Base-by-base conservation (phyloP, 768 basidiomycete species). In the Suillus subluteus region DNA sequence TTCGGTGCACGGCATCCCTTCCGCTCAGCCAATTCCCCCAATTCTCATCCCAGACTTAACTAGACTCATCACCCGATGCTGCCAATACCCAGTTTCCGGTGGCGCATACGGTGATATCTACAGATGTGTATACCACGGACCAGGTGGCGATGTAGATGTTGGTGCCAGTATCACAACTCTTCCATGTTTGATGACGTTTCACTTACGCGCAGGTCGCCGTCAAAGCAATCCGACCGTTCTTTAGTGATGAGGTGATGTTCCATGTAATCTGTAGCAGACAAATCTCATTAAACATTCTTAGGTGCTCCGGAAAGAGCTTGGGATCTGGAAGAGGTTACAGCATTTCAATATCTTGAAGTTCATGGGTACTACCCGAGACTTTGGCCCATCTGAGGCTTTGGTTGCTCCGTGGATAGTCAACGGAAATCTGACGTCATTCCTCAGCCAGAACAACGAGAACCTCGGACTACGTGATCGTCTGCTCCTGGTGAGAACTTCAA, bases 1-100 rank as follows among this genome's bases (percentile, higher is more conserved):
- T 70, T 77, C 69, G 82, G 84, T 35, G 81, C 78, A 35, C 79
- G 86, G 71, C 85, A 83, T 13, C 50, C n/a, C 21, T 21, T 46
- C 21, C 8, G 21, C 44, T 46, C 54, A 70, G 30, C 46, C 69
- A 66, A 71, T 18, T 18, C 43, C 72, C 64, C 71, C 66, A 30
- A 18, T 30, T 3, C 7, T 15, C 4, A 32, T 54, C 44, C 44
- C 44, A 11, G 44, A 46, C 44, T n/a, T 46, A 9, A 46, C 21
- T 9, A n/a, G 4, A 9, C 44, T 46, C 4, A 46, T 46, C 44
- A 21, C 21, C 9, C 21, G 21, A 46, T 21, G 44, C 21, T 4
- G 0, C 21, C 44, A 9, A n/a, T 46, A 46, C 44, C 44, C 43
- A 1, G 21, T 21, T 11, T 46, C 21, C 0, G 21, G 44, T n/a